phyloP scores from a whole-genome alignment of 768 basidiomycete species.

The Lactifluus hygrophoroides region DNA sequence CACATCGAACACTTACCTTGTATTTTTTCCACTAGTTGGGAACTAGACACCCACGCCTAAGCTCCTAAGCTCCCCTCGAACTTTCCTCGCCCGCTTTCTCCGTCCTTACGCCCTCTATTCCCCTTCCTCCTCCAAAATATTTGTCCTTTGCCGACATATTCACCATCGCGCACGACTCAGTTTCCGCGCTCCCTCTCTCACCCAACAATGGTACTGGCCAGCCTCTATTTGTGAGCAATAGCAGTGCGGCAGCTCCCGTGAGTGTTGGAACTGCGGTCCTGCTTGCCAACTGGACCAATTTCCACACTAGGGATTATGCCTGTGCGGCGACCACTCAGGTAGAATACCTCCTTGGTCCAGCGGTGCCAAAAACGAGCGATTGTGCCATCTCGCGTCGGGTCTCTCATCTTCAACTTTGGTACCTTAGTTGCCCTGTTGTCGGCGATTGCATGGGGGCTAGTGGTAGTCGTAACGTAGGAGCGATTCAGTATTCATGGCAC shows the following conservation, averaged over 20 bases:
- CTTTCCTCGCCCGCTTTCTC: slow-evolving; percentile 38
- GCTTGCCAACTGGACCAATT: slow-evolving; percentile 49
- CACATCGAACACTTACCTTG: too few relatives aligned
- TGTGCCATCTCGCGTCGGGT: slow-evolving; percentile 78
- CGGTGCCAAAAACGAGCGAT: too few relatives aligned
- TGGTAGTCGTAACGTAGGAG: not conserved
- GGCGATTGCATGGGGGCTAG: too few relatives aligned
- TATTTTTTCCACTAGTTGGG: too few relatives aligned
- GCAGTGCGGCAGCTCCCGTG: slow-evolving; percentile 69
- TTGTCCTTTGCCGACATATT: too few relatives aligned
- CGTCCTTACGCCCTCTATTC: too few relatives aligned
- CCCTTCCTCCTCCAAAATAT: too few relatives aligned
- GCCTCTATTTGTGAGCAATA: slow-evolving; percentile 47
- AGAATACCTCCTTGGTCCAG: slow-evolving; percentile 42
- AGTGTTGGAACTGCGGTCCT: slow-evolving; percentile 65
- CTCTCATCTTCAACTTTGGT: slow-evolving; percentile 67
- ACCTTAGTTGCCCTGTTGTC: too few relatives aligned
- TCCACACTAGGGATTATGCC: slow-evolving; percentile 47
- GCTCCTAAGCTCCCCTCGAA: slow-evolving; percentile 47
- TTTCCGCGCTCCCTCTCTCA: too few relatives aligned
- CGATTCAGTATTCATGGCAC: too few relatives aligned
- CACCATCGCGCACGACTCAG: slow-evolving; percentile 41
- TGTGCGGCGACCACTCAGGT: slow-evolving; percentile 60
- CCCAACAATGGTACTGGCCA: too few relatives aligned
- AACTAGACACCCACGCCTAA: slow-evolving; percentile 42